A percentile compares a stretch with the other conserved stretches of the same genome.
Evolutionary conservation across 164 flowering plant genomes (phyloP).

Genomic region (Vitis cinerea): DNA sequence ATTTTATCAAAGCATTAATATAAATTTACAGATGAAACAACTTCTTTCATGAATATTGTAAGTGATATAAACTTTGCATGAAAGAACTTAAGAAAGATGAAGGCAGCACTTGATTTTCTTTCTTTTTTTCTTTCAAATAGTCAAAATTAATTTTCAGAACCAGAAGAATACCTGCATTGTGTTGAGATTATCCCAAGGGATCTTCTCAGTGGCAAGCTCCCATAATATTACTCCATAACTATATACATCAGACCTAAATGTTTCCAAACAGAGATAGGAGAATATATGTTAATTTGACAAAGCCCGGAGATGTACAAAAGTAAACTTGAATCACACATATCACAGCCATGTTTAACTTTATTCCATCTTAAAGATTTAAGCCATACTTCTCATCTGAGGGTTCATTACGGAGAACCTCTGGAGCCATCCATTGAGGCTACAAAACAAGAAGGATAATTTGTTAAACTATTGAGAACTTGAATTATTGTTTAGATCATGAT

Average conservation of each 20-base stretch:
- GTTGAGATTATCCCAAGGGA: conserved; percentile 96
- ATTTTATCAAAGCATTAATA: not conserved
- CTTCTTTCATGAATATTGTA: not conserved
- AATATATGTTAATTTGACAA: not conserved
- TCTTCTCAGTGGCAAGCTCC: conserved; percentile 94
- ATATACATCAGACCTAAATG: conserved; percentile 81
- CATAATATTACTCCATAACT: conserved; percentile 93
- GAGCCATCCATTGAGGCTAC: conserved; percentile 99
- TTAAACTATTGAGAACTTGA: not conserved
- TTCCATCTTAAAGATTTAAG: conserved; percentile 4
- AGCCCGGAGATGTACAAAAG: not conserved
- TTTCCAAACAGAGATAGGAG: conserved; percentile 7
- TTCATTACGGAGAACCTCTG: conserved; percentile 96
- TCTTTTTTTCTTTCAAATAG: not conserved
- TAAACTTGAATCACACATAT: too few species aligned
- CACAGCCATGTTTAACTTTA: not conserved
- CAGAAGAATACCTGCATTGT: conserved; percentile 78
- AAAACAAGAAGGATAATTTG: conserved; percentile 19
- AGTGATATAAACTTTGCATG: not conserved
- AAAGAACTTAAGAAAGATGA: not conserved
- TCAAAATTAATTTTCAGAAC: not conserved
- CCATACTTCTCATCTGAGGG: conserved; percentile 96
- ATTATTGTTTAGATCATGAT: not conserved
- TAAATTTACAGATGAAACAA: not conserved
- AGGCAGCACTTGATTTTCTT: not conserved